Evolutionary conservation across 805 yeast species (phyloP), one percentile per base, ranked within the genome.

Genomic region (Peterozyma toletana): DNA sequence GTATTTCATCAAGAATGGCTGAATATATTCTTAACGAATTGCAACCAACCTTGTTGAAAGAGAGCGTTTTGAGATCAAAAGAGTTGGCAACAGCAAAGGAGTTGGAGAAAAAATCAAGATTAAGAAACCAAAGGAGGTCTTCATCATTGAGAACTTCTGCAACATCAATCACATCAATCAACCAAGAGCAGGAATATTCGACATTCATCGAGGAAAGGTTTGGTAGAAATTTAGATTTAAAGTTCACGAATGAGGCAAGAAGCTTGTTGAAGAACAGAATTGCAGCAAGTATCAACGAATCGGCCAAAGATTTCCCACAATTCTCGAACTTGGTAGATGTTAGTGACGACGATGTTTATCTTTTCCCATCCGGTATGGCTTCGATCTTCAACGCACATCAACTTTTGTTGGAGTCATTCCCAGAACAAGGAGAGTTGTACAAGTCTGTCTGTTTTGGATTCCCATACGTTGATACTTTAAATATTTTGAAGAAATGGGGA

Each of bases 401-500:
- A 47, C 69, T 78, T 9, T 51, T 77, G 15, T 57, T 78, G 43
- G 53, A 66, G 31, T 43, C 48, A 6, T 50, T 46, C 11, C 50
- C 55, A 9, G 41, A 39, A 9, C 21, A 27, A 16, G 55, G 49
- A 58, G 60, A 62, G 11, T 55, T 56, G 37, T 60, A 66, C 44
- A 87, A 86, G 59, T 80, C 95, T 1, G 95, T 89, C 2, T 88
- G 96, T 64, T 91, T 86, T 63, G 99, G 99, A 1, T 89, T 90
- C 65, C 96, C 98, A 6, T 93, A 91, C 61, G 93, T 87, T 29
- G 98, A 93, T 60, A 90, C 98, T 0, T 70, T 88, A 44, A 87
- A 86, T 53, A 80, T 93, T 46, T 70, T 93, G 54, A 74, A 75
- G 55, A 91, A 90, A 60, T 93, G 89, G 72, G 97, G 98, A 13